Percentiles rank a stretch among this genome's conserved stretches.
phyloP scores from a whole-genome alignment of 1,284 basidiomycete genomes.

The Entoloma clypeatum region DNA sequence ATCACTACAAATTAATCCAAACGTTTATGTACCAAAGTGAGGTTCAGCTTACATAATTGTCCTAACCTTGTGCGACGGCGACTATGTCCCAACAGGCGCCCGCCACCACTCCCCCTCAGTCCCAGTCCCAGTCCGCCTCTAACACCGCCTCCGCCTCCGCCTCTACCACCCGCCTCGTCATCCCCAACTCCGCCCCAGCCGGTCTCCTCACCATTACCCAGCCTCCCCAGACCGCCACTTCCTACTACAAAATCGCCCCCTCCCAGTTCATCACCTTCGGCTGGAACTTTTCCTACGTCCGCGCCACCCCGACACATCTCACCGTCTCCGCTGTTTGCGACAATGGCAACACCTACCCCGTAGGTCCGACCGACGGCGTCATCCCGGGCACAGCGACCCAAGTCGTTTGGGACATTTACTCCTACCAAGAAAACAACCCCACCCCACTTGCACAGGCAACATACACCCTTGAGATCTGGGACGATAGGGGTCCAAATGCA shows the following conservation, averaged over 20 bases:
- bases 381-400: slow-evolving; percentile 67
- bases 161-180: slow-evolving; percentile 23
- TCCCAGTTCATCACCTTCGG: slow-evolving; percentile 79
- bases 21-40: too few relatives aligned
- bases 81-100: slow-evolving; percentile 9
- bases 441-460: slow-evolving; percentile 69
- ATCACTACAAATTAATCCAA: too few relatives aligned
- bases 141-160: slow-evolving; percentile 15
- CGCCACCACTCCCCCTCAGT: slow-evolving; percentile 16
- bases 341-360: slow-evolving; percentile 85
- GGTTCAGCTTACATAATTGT: too few relatives aligned
- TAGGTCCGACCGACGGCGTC: slow-evolving; percentile 74
- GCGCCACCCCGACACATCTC: slow-evolving; percentile 64
- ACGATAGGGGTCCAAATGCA: slow-evolving; percentile 68
- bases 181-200: slow-evolving; percentile 56
- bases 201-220: slow-evolving; percentile 72
- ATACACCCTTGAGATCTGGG: slow-evolving; percentile 80
- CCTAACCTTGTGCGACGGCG: too few relatives aligned
- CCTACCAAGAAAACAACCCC: slow-evolving; percentile 67
- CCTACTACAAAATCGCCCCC: slow-evolving; percentile 86
- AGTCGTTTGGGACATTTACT: slow-evolving; percentile 80
- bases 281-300: slow-evolving; percentile 84
- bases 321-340: slow-evolving; percentile 81
- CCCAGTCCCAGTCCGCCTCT: slow-evolving; percentile 17
- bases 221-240: slow-evolving; percentile 75